A percentile compares a stretch with the other conserved stretches of the same genome.
Conservation (phyloP, 2,329 filamentous ascomycete genomes). For the Diaporthe eres region DNA sequence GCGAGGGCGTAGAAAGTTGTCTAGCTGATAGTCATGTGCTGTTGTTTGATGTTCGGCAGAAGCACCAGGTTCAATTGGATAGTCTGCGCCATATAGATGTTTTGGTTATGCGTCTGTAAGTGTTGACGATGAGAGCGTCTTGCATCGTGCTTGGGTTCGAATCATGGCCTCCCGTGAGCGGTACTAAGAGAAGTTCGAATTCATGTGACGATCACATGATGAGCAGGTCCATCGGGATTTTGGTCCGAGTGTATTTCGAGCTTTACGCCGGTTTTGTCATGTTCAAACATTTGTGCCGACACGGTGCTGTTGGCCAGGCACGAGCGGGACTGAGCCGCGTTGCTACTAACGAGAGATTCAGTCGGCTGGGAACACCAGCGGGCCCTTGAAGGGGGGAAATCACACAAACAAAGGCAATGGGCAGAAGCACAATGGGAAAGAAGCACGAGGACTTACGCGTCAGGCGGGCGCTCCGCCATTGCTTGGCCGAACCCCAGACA, state of each 20-base stretch:
- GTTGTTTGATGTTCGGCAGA: neutral
- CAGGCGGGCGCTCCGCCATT: conserved; percentile 20
- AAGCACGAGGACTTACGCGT: neutral
- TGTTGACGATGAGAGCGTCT: no score
- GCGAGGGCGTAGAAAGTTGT: conserved; percentile 20
- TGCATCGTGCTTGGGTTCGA: no score
- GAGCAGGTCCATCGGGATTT: neutral
- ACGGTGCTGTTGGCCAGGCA: neutral
- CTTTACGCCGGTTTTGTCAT: neutral
- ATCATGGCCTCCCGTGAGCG: no score
- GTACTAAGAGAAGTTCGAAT: neutral
- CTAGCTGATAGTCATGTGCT: conserved; percentile 13
- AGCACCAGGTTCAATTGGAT: neutral
- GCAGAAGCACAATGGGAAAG: neutral
- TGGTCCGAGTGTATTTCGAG: no score
- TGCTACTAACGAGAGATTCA: neutral
- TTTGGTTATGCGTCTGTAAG: neutral
- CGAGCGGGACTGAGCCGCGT: neutral
- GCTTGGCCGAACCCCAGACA: conserved; percentile 9
- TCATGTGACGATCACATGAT: neutral
- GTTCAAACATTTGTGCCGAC: neutral
- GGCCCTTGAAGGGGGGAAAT: no score
- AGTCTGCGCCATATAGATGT: neutral
- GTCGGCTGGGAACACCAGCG: neutral
- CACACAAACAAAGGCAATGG: neutral